These are phyloP conservation scores for Blastobotrys terrestris DNA, from an alignment of 805 yeast genomes.

Conservation along the genomic window DNA sequence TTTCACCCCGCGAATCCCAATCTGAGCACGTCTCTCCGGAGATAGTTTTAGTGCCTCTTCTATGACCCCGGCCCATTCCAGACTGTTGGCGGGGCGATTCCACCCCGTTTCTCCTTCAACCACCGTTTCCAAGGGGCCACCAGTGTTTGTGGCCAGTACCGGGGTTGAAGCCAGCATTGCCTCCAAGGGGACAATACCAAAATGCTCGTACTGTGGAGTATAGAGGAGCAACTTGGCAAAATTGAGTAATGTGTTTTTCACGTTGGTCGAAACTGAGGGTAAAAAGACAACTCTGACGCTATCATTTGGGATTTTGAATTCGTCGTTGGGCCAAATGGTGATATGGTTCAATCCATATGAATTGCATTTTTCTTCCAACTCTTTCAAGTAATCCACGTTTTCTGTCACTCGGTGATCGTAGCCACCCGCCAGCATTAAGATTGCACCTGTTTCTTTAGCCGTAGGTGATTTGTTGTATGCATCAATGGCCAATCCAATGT, in stretches of 20 bases:
- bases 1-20: slow-evolving; percentile 30
- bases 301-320: slow-evolving; percentile 9
- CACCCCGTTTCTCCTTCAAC: slow-evolving; percentile 37
- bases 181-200: slow-evolving; percentile 96
- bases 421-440: slow-evolving; percentile 81
- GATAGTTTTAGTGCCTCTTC: slow-evolving; percentile 19
- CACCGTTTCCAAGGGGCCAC: slow-evolving; percentile 89
- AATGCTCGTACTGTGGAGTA: slow-evolving; percentile 90
- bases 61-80: slow-evolving; percentile 33
- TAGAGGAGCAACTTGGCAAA: slow-evolving; percentile 60
- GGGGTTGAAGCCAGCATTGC: slow-evolving; percentile 83
- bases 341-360: slow-evolving; percentile 34
- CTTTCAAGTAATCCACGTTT: slow-evolving; percentile 64
- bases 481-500: slow-evolving; percentile 68
- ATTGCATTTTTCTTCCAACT: slow-evolving; percentile 48
- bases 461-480: slow-evolving; percentile 37
- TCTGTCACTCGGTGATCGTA: slow-evolving; percentile 72
- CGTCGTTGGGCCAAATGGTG: neutral
- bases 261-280: slow-evolving; percentile 66
- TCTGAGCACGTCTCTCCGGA: slow-evolving; percentile 16
- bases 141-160: slow-evolving; percentile 78
- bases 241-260: slow-evolving; percentile 58
- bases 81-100: slow-evolving; percentile 29
- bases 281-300: slow-evolving; percentile 56
- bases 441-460: slow-evolving; percentile 30